Evolutionary conservation across 768 basidiomycete genomes (phyloP), one percentile per base, ranked within the genome.

Genomic region (Termitomyces sp.): DNA sequence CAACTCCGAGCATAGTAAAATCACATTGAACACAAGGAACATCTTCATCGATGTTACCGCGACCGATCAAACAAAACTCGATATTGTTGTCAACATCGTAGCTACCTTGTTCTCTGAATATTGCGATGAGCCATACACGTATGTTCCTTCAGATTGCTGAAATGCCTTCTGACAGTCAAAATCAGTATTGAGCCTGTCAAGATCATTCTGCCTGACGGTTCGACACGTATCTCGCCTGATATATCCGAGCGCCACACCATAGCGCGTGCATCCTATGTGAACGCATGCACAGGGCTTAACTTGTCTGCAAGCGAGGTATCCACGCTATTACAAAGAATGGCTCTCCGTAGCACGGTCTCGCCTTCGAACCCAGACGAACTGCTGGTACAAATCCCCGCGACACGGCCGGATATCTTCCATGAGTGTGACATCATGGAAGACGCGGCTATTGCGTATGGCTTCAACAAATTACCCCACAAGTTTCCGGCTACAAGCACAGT

Each of bases 401-500:
- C 94, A n/a, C 84, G 97, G 38, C 94, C 97, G 1, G 97, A 99
- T 67, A 98, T 99, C 62, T 75, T 99, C 54, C 97, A 99, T 68
- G 94, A 98, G 70, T 97, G 95, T 66, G 97, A 99, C 68, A 82
- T 98, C 68, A 90, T 99, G 87, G 97, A 99, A 68, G 97, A 99
- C 61, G 93, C 89, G 2, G 97, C 97, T 10, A 91, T 99, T 62
- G 97, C 94, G 0, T 97, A 95, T 67, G 97, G 97, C 1, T 98
- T 94, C 79, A 98, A 99, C 76, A 97, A 96, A 64, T 79, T 99
- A 28, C 91, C 93, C 1, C 82, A 91, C 64, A 86, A 84, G 14
- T 94, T 99, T 83, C 97, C 97, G 1, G 74, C 84, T 7, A 97
- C 95, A 17, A 95, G 88, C 68, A 98, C 97, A 7, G 91, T 98